Evolutionary conservation across 2,329 filamentous ascomycete species (phyloP).

Genomic region (Botrytis sinoallii): DNA sequence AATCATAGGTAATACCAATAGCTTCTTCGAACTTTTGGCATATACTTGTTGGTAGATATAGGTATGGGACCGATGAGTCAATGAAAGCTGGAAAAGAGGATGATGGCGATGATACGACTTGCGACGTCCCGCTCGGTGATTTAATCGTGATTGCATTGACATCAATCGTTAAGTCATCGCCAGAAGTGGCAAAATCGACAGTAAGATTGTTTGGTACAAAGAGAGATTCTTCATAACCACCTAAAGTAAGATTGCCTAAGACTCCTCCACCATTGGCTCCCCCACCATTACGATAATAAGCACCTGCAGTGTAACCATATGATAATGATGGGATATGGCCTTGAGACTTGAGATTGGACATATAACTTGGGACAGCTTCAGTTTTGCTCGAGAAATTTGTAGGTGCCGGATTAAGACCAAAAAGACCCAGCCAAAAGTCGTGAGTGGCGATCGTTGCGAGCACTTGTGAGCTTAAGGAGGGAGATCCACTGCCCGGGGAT

Average conservation of each 20-base stretch:
- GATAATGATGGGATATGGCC: constrained; percentile 42
- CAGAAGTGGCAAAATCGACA: constrained; percentile 40
- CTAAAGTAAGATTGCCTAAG: constrained; percentile 31
- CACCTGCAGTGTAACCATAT: constrained; percentile 45
- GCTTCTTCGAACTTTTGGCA: constrained; percentile 40
- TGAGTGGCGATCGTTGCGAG: constrained; percentile 37
- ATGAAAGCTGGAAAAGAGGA: constrained; percentile 33
- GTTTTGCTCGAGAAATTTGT: constrained; percentile 26
- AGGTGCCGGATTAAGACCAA: constrained; percentile 29
- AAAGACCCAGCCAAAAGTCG: constrained; percentile 31
- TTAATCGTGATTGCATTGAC: constrained; percentile 38
- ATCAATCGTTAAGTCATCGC: constrained; percentile 40
- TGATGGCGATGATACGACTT: constrained; percentile 21
- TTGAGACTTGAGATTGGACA: constrained; percentile 41
- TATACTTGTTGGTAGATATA: constrained; percentile 40
- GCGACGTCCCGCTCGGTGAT: constrained; percentile 20
- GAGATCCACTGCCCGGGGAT: constrained; percentile 19
- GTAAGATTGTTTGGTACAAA: constrained; percentile 41
- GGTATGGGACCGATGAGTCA: constrained; percentile 42
- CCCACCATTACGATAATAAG: constrained; percentile 38
- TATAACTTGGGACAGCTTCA: constrained; percentile 36
- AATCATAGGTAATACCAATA: constrained; percentile 40
- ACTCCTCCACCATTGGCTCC: constrained; percentile 18
- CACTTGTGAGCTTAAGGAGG: constrained; percentile 28
- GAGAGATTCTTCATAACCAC: constrained; percentile 43